These are phyloP conservation scores for Cyamopsis tetragonoloba DNA, from an alignment of 306 rosid genomes.

Conservation along the genomic window DNA sequence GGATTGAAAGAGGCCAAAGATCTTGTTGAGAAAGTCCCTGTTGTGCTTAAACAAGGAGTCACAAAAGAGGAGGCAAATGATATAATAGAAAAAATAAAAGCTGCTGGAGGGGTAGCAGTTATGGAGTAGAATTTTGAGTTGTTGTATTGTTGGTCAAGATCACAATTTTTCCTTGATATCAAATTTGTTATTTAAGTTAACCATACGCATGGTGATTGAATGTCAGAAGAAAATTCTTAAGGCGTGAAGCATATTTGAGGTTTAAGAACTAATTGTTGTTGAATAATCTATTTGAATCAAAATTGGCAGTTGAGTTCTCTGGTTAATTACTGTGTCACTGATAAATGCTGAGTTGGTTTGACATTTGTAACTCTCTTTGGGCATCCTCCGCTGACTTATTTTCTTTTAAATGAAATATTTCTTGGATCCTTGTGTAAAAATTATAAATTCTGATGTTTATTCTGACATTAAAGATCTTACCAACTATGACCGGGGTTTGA, in stretches of 20 bases:
- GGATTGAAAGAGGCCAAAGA: constrained; percentile 58
- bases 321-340: not conserved
- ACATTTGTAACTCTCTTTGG: constrained; percentile 2
- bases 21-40: constrained; percentile 50
- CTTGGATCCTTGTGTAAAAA: no score
- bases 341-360: constrained; percentile 21
- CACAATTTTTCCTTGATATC: constrained; percentile 8
- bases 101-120: constrained; percentile 51
- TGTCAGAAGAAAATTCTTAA: constrained; percentile 15
- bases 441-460: no score
- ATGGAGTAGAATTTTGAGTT: constrained; percentile 35
- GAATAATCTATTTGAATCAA: constrained; percentile 20
- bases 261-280: constrained; percentile 13
- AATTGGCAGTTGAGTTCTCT: constrained; percentile 2
- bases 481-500: no score
- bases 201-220: not conserved
- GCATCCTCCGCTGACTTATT: not conserved
- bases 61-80: constrained; percentile 54
- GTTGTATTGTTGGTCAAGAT: constrained; percentile 15
- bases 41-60: constrained; percentile 43
- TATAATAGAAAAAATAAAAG: constrained; percentile 42
- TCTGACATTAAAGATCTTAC: no score
- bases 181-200: not conserved
- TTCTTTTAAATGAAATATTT: not conserved
- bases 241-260: constrained; percentile 10